Evolutionary conservation across 1,284 basidiomycete genomes (phyloP), one percentile per base, ranked within the genome.

Genomic region (Tetrapyrgos nigripes): DNA sequence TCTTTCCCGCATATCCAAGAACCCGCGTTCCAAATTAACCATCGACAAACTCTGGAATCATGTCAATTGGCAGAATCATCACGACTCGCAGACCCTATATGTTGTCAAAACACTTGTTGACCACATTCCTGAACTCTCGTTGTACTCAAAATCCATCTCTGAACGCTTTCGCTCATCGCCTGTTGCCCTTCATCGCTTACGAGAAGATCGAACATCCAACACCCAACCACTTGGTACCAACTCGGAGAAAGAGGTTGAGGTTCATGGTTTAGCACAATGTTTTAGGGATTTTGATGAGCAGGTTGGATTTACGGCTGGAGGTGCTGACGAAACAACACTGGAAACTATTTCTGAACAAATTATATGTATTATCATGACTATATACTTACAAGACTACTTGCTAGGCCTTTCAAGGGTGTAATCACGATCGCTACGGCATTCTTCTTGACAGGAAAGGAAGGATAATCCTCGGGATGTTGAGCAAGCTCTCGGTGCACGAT

Each of bases 351-450:
- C 52, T 13, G 57, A n/a, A 24, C 3, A 47, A 47, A 24, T 19
- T 24, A n/a, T 47, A 24, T 3, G 2, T 47, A 24, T 3, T 3
- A 8, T 17, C 26, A 3, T 3, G 5, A 3, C 3, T 47, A 58
- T 51, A 24, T 51, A 58, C 44, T 56, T 14, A 58, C 53, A n/a
- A n/a, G n/a, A 27, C 50, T 61, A 17, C 23, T 6, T 28, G 44
- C 35, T 19, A 54, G 45, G 19, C 55, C 59, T 40, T 61, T 61
- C 10, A 56, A 58, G 26, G 59, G 59, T 11, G 59, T 61, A 14
- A 61, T 31, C 11, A 61, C 47, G 23, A 61, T 58, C 3, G 27
- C 55, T n/a, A 47, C 40, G 3, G 59, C 47, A 14, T 47, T 26
- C 4, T 26, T 43, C 26, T 47, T 27, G 27, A 13, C 13, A 8